Evolutionary conservation across 805 yeast species (phyloP).

Genomic region (Candida corydali): DNA sequence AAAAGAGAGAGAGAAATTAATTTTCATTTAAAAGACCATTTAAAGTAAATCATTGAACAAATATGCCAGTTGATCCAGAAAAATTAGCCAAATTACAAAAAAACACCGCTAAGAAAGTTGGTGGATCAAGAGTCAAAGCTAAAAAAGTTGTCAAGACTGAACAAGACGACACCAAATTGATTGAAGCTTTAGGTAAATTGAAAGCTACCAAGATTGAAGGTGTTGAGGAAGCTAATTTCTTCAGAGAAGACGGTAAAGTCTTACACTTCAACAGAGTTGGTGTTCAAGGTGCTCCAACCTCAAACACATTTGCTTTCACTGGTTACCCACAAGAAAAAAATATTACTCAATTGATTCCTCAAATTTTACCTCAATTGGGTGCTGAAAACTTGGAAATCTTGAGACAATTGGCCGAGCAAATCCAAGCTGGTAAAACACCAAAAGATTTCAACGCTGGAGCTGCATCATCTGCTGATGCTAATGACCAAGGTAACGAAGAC

Average conservation of each 20-base stretch:
- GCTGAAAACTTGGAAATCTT: constrained; percentile 90
- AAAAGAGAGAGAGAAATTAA: too few relatives aligned
- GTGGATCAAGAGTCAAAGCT: constrained; percentile 87
- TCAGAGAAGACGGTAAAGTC: constrained; percentile 94
- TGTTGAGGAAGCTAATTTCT: constrained; percentile 96
- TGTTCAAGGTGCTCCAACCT: constrained; percentile 86
- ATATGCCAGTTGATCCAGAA: constrained; percentile 89
- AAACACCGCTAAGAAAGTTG: constrained; percentile 73
- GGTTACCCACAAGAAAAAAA: constrained; percentile 94
- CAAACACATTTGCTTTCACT: constrained; percentile 91
- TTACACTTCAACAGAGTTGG: constrained; percentile 95
- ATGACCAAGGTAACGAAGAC: constrained; percentile 50
- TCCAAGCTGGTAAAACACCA: constrained; percentile 60
- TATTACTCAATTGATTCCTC: constrained; percentile 88
- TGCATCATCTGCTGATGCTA: constrained; percentile 44
- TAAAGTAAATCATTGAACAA: too few relatives aligned
- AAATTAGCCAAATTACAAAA: constrained; percentile 90
- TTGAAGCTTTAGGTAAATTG: constrained; percentile 82
- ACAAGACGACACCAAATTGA: constrained; percentile 88
- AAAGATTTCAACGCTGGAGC: constrained; percentile 43
- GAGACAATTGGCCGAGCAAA: constrained; percentile 84
- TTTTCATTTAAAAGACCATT: too few relatives aligned
- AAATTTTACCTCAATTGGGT: constrained; percentile 92
- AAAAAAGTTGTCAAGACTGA: constrained; percentile 69
- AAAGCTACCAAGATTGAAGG: constrained; percentile 85